Conservation (phyloP, 331 rosid genomes). For the Quercus phellos region DNA sequence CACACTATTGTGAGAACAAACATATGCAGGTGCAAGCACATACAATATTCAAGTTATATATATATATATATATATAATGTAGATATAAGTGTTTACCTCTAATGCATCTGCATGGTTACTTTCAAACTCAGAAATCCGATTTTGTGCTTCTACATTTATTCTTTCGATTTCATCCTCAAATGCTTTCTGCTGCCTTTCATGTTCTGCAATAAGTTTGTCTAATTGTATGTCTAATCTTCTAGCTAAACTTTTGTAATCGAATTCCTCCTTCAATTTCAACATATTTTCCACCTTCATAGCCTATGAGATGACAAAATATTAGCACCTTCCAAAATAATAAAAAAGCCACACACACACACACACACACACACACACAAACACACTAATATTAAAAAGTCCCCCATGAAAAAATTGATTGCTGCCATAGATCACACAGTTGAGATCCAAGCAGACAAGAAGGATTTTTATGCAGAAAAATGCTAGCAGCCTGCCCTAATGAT, state of each 20-base stretch:
- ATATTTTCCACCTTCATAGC: slow-evolving; percentile 99
- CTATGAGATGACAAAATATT: slow-evolving; percentile 35
- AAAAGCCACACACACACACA: background rate
- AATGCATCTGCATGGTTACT: slow-evolving; percentile 59
- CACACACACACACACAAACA: background rate
- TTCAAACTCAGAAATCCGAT: slow-evolving; percentile 72
- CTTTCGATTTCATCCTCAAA: slow-evolving; percentile 83
- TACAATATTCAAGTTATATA: background rate
- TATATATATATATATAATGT: background rate
- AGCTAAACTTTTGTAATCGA: slow-evolving; percentile 92
- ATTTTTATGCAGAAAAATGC: slow-evolving; percentile 7
- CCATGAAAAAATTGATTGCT: slow-evolving; percentile 3
- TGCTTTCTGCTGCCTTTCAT: slow-evolving; percentile 94
- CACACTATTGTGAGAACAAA: background rate
- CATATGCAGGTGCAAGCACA: background rate
- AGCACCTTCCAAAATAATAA: slow-evolving; percentile 27
- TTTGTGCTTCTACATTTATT: slow-evolving; percentile 58
- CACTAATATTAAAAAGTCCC: slow-evolving; percentile 4
- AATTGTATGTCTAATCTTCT: slow-evolving; percentile 83
- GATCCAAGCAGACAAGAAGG: slow-evolving; percentile 7
- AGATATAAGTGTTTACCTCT: slow-evolving; percentile 50
- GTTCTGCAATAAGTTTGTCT: slow-evolving; percentile 90
- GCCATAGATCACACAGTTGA: background rate
- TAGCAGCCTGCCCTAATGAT: background rate
- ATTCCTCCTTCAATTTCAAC: slow-evolving; percentile 93